Evolutionary conservation across 345 rosid genomes (phyloP).

Genomic region (Abelmoschus esculentus): DNA sequence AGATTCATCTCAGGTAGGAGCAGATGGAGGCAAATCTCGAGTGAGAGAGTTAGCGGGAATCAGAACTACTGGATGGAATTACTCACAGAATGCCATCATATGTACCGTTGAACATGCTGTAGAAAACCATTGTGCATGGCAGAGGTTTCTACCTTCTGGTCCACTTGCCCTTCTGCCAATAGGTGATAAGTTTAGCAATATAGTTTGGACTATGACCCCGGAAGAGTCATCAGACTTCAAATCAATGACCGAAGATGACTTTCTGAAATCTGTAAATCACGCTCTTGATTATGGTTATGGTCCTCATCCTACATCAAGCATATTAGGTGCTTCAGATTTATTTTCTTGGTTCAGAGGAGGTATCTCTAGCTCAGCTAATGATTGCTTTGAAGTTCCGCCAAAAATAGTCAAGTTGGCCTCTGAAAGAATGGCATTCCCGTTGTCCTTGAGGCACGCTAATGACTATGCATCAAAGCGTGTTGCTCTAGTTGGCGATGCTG

Average conservation of each 20-base stretch:
- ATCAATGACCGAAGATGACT: slow-evolving; percentile 65
- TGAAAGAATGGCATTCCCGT: slow-evolving; percentile 74
- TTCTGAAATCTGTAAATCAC: slow-evolving; percentile 64
- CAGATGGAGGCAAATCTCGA: slow-evolving; percentile 84
- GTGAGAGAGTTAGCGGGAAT: slow-evolving; percentile 85
- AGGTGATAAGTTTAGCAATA: slow-evolving; percentile 83
- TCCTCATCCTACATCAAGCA: slow-evolving; percentile 60
- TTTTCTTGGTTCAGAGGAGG: slow-evolving; percentile 59
- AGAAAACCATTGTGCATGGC: slow-evolving; percentile 78
- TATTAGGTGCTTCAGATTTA: slow-evolving; percentile 20
- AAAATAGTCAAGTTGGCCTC: slow-evolving; percentile 68
- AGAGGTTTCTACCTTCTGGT: slow-evolving; percentile 85
- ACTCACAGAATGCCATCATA: slow-evolving; percentile 81
- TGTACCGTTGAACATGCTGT: slow-evolving; percentile 82
- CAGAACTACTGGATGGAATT: slow-evolving; percentile 80
- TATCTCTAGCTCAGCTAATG: slow-evolving; percentile 34
- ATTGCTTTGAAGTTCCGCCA: slow-evolving; percentile 72
- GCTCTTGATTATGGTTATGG: slow-evolving; percentile 83
- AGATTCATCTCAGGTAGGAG: slow-evolving; percentile 59
- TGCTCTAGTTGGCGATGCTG: slow-evolving; percentile 85
- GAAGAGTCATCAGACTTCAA: slow-evolving; percentile 54
- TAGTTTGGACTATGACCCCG: slow-evolving; percentile 93
- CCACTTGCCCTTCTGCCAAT: slow-evolving; percentile 87
- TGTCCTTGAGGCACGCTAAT: slow-evolving; percentile 74
- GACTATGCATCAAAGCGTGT: slow-evolving; percentile 57